Conservation (phyloP, 2,329 filamentous ascomycete genomes). For the Polytolypa hystricis region DNA sequence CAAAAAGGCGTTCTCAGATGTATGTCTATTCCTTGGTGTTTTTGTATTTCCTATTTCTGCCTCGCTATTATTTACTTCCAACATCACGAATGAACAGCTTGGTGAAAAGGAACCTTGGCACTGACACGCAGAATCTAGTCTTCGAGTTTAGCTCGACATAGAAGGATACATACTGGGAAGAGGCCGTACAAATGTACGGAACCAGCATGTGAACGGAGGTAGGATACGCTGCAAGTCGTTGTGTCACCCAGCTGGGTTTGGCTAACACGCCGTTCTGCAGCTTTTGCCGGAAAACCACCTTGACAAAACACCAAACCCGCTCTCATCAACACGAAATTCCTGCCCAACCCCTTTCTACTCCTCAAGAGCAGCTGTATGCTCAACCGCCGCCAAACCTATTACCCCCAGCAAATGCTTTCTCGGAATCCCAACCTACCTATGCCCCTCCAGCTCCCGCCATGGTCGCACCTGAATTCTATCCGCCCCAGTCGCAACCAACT, state of each 20-base stretch:
- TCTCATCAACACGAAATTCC: conserved; percentile 12
- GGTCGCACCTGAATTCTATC: conserved; percentile 7
- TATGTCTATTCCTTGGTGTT: conserved; percentile 16
- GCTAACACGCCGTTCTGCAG: conserved; percentile 7
- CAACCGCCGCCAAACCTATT: conserved; percentile 6
- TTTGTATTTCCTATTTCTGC: no score
- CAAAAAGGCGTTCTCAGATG: conserved; percentile 34
- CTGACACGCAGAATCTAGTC: conserved; percentile 12
- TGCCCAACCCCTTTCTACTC: conserved; percentile 4
- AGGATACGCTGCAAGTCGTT: not conserved
- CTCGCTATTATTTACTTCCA: no score
- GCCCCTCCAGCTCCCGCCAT: conserved; percentile 4
- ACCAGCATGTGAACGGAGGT: conserved; percentile 14
- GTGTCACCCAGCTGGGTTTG: not conserved
- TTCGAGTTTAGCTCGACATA: conserved; percentile 16
- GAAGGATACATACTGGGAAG: conserved; percentile 15
- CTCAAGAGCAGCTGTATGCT: conserved; percentile 9
- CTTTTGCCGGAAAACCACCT: conserved; percentile 16
- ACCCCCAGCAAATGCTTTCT: not conserved
- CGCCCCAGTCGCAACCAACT: conserved; percentile 9
- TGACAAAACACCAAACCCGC: conserved; percentile 15
- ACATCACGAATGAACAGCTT: no score
- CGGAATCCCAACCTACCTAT: conserved; percentile 2
- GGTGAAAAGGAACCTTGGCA: not conserved
- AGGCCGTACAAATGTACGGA: conserved; percentile 15